These are phyloP conservation scores for Nicotiana knightiana DNA, from an alignment of 257 asterid species.

Conservation along the genomic window DNA sequence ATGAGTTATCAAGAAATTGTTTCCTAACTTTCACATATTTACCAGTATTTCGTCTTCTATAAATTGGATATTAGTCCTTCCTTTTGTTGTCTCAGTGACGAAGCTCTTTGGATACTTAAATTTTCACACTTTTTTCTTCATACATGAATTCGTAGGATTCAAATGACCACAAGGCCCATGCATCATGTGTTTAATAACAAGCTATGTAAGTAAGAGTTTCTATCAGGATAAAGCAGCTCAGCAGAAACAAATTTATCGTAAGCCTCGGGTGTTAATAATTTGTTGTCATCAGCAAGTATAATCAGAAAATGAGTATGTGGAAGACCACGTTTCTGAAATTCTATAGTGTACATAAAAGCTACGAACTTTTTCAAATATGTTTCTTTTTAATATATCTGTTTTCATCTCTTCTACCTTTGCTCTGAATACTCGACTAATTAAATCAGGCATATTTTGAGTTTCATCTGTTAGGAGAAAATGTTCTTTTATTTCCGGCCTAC, in stretches of 20 bases:
- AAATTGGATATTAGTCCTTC: background rate
- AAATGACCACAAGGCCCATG: background rate
- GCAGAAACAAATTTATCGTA: too few relatives aligned
- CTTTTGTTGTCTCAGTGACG: background rate
- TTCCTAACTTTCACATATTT: background rate
- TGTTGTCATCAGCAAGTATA: too few relatives aligned
- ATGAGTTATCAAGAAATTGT: background rate
- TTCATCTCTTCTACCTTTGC: background rate
- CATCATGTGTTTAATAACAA: too few relatives aligned
- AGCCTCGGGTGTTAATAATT: too few relatives aligned
- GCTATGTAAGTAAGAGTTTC: too few relatives aligned
- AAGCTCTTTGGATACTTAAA: background rate
- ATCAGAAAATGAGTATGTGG: background rate
- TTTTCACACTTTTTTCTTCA: background rate
- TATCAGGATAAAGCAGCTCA: too few relatives aligned
- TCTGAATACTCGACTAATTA: background rate
- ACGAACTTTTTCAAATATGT: background rate
- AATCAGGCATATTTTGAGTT: background rate
- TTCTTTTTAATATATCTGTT: background rate
- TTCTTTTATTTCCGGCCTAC: background rate
- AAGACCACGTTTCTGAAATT: background rate
- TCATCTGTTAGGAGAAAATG: background rate
- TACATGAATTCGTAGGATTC: too few relatives aligned
- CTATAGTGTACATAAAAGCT: background rate
- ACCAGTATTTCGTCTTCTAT: background rate